A percentile compares a stretch with the other conserved stretches of the same genome.
Evolutionary conservation across 805 yeast genomes (phyloP).

Genomic region (Torulaspora delbrueckii): DNA sequence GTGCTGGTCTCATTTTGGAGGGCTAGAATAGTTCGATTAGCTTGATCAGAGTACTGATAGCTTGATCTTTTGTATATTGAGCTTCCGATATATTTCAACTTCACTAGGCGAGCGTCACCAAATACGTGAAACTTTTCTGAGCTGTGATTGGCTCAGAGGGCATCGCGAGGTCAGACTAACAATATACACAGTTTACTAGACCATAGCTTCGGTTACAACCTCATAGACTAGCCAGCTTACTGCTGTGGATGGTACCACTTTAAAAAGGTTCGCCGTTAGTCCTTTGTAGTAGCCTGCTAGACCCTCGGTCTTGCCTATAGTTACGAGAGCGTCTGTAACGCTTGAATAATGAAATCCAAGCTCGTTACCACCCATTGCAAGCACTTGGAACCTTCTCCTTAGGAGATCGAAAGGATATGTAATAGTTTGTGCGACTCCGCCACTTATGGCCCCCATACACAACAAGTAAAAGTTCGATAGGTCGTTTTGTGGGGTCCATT

Average conservation of each 20-base stretch:
- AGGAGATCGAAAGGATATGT: constrained; percentile 90
- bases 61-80: not conserved
- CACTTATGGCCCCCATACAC: constrained; percentile 76
- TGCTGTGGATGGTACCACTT: constrained; percentile 94
- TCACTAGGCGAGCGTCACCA: not conserved
- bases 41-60: not conserved
- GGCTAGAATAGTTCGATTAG: not conserved
- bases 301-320: constrained; percentile 73
- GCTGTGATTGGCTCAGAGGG: constrained; percentile 3
- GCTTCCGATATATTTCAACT: not conserved
- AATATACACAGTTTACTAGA: not conserved
- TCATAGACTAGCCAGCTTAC: constrained; percentile 90
- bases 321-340: constrained; percentile 64
- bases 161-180: not conserved
- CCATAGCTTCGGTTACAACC: constrained; percentile 47
- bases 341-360: constrained; percentile 80
- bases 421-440: constrained; percentile 83
- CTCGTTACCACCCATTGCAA: constrained; percentile 64
- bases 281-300: constrained; percentile 67
- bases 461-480: constrained; percentile 48
- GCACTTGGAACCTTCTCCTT: constrained; percentile 86
- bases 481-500: constrained; percentile 38
- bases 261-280: constrained; percentile 73
- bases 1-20: constrained; percentile 46
- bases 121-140: constrained; percentile 1